Base-by-base conservation (phyloP, 2,329 filamentous ascomycete species). In the Thermomyces lanuginosus region DNA sequence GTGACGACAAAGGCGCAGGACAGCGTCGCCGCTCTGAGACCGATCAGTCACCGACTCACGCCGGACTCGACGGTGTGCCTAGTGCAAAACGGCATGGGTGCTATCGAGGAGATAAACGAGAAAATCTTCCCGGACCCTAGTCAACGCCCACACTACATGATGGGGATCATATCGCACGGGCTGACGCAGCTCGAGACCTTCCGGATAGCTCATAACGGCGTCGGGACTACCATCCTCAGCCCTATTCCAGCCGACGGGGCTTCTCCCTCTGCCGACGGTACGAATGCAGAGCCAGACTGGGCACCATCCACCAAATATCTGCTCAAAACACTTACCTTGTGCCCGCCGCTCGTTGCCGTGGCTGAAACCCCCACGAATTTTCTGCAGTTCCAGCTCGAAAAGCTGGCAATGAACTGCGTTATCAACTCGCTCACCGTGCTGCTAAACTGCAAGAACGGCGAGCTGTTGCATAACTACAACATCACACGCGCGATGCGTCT, bases 361-460 rank as follows among this genome's bases (percentile, higher is more conserved):
- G 62, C 63, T 5, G 60, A 75, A 33, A 60, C 63, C 0, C 64
- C 69, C 6, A 57, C 65, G 4, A 63, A 69, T 18, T 72, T 89
- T 36, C 55, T 89, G 5, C 65, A 69, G 34, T 61, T 69, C 40
- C 89, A 92, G 51, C 65, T 95, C 3, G 77, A 86, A 24, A 76
- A 74, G 24, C 61, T 93, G 19, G 72, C 80, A 2, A 69, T 84
- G 39, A 74, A 76, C 34, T 69, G 73, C 24, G 64, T 89, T 15
- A 69, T 91, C 29, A 84, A 92, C 36, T 75, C 86, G 0, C 60
- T 93, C 4, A 84, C 81, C 3, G 75, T 79, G 2, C 58, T 92
- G 6, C 64, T 91, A 27, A 78, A 91, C 40, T 70, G 75, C 39
- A 64, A 68, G 15, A 92, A 91, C 45, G 70, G 76, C 22, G 61